Base-by-base conservation (phyloP, 2,329 filamentous ascomycete genomes). In the Verticillium nubilum region DNA sequence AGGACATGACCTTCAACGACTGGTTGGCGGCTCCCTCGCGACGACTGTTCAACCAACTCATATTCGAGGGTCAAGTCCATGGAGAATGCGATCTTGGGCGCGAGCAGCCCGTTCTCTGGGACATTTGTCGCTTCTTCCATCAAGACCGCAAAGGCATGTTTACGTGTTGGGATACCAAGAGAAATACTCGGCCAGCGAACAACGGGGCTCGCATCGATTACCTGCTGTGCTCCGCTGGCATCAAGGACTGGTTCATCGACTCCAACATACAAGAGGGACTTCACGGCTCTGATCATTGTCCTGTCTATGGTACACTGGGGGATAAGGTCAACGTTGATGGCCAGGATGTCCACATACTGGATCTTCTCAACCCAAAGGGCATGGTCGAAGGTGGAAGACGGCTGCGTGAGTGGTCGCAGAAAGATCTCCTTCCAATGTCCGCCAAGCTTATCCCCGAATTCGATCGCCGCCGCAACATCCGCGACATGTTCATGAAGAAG, bases 211-310 rank as follows among this genome's bases (percentile, higher is more conserved):
- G 95, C 35, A 98, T 98, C 66, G 95, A 99, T 73, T 98, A 96
- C 73, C 84, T 99, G 19, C 81, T 98, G 3, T 96, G 92, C 70
- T 95, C 87, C 64, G 79, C 88, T 47, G 83, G 84, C 35, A 90
- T 97, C 78, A 90, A 87, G 67, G 77, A 83, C 57, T 97, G 93
- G 92, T 90, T 97, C 67, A 79, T 77, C 27, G 85, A 87, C 52
- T 85, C 91, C 6, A 87, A 97, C 67, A 98, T 98, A 31, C 95
- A 98, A 71, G 92, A 97, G 73, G 93, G 93, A 0, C 77, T 98
- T 25, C 89, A 96, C 82, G 95, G 95, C 0, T 98, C 94, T 1
- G 95, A 99, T 69, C 95, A 99, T 72, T 99, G 95, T 67, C 95
- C 95, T 0, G 94, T 98, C 1, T 98, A 89, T 71, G 92, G 88